Base-by-base conservation (phyloP, 2,329 filamentous ascomycete genomes). In the Blastomyces parvus region DNA sequence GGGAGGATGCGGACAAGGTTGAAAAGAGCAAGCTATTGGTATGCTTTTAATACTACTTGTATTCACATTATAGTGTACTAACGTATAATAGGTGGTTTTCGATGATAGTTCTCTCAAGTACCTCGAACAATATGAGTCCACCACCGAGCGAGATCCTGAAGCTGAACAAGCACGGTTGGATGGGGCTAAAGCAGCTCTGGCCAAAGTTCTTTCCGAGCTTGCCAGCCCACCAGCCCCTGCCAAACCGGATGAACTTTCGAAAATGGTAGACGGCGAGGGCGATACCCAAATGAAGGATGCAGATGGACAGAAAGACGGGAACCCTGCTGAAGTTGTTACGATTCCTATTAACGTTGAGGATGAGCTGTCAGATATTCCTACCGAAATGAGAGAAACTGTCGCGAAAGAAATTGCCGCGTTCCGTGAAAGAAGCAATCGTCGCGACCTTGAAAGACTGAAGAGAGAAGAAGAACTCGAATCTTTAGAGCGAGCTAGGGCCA, bases 341-440 rank as follows among this genome's bases (percentile, higher is more conserved):
- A 96, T 97, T 64, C 88, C 91, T 3, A 82, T 96, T 40, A 86
- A 88, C 0, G 85, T 89, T 61, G 94, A 99, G 66, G 95, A 99
- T 71, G 94, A 99, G 72, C 81, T 99, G 55, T 88, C 92, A 25
- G 94, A 99, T 70, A 97, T 99, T 58, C 94, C 94, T 0, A 88
- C 90, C 0, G 94, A 97, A 73, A 95, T 96, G 91, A 87, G 94
- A 30, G 94, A 96, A 73, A 92, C 91, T 0, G 94, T 99, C 19
- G 90, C 94, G 0, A 88, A 88, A 63, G 95, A 99, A 74, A 99
- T 99, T 70, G 87, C 91, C 0, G 90, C 92, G 0, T 99, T 99
- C 80, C 84, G 94, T 67, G 94, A 99, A 68, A 84, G 93, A 25
- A 97, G 93, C 69, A 96, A 87, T 64, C 86, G 89, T 65, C 84